Evolutionary conservation across 192 early-diverging fungal species (phyloP), one percentile per base, ranked within the genome.

Genomic region (Dissophora ornata): DNA sequence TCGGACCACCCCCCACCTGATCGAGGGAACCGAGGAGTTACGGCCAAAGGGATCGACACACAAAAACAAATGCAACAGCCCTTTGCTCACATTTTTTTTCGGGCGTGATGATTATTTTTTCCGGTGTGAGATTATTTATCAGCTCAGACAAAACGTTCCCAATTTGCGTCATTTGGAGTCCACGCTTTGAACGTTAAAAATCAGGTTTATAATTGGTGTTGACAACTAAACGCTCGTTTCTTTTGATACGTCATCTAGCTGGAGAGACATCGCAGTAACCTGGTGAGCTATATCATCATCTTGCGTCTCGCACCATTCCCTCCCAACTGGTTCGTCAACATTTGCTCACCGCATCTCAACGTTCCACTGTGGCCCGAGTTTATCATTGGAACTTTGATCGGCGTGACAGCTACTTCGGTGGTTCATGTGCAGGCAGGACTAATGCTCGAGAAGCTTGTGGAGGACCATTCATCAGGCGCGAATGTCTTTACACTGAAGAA

Each of bases 261-360:
- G 8, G 59, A 68, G 22, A 41, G 28, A 59, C 87, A 89, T 71
- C 81, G 80, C n/a, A 74, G 80, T 42, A 67, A 87, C 60, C 69
- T 89, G 69, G 62, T 89, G 42, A 87, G 85, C 29, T 89, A 89
- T 49, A 86, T 89, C 56, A 79, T 89, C 47, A 68, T 89, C 1
- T 63, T 89, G 13, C 79, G 87, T 25, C 58, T 89, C 6, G 64
- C 80, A 8, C 87, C 87, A 5, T 81, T 89, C 38, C 86, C 86
- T 16, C 87, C 87, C 24, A 87, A 89, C 38, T 89, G 87, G 87
- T 78, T 80, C 24, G 83, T 79, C 56, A 89, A 89, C 50, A 68
- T 89, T 19, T 83, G 84, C 4, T 80, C 85, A 1, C 84, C 87
- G n/a, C 87, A 89, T 30, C 57, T 89, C 36, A 67, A 73, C 45